phyloP scores from a whole-genome alignment of 441 rosid species.

The Dalechampia spathulata region DNA sequence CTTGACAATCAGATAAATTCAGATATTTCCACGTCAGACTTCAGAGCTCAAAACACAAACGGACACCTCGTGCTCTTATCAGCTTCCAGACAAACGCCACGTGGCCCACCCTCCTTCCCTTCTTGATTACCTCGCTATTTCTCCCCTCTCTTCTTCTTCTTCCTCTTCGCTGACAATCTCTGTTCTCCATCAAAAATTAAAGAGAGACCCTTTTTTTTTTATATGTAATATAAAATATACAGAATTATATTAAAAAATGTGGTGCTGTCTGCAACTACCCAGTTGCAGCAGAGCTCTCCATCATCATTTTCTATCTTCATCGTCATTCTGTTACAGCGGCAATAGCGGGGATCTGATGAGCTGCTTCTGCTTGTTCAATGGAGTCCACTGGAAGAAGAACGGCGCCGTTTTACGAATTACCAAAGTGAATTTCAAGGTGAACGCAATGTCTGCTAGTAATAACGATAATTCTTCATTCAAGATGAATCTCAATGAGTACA shows the following conservation, averaged over 20 bases:
- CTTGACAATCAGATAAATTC: too few relatives aligned
- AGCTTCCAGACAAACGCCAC: conserved; percentile 17
- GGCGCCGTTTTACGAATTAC: too few relatives aligned
- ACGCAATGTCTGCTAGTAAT: conserved; percentile 37
- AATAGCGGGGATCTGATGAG: conserved; percentile 19
- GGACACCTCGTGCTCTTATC: conserved; percentile 2
- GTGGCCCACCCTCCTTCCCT: conserved; percentile 17
- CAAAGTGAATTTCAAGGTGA: conserved; percentile 16
- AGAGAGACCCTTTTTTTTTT: too few relatives aligned
- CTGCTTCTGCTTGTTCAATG: conserved; percentile 18
- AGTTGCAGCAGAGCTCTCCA: conserved; percentile 30
- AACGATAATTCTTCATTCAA: conserved; percentile 25
- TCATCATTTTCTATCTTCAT: conserved; percentile 14
- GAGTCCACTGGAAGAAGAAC: not conserved
- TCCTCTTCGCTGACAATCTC: not conserved
- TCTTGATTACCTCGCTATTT: too few relatives aligned
- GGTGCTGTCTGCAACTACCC: conserved; percentile 38
- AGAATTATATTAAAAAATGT: conserved; percentile 15
- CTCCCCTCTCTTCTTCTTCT: not conserved
- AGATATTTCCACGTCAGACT: conserved; percentile 16
- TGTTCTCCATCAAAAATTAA: too few relatives aligned
- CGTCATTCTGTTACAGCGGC: conserved; percentile 7
- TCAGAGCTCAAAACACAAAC: not conserved
- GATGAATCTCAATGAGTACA: conserved; percentile 88
- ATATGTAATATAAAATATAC: too few relatives aligned